Evolutionary conservation across 768 basidiomycete species (phyloP), one percentile per base, ranked within the genome.

Genomic region (Amanita pallidorosea): DNA sequence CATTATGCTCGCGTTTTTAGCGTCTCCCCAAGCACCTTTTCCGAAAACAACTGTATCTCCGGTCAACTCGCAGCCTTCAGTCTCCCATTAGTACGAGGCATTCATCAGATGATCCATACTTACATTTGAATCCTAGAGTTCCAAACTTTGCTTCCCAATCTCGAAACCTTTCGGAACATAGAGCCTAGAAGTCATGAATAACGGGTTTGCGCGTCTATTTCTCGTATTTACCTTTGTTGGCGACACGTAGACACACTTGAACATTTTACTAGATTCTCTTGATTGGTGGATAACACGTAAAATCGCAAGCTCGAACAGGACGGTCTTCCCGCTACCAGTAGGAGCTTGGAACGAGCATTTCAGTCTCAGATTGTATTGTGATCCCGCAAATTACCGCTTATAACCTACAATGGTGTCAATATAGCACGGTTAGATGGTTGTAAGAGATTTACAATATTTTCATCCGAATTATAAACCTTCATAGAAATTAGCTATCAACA

Each of bases 251-350:
- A 99, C 80, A 55, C 85, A 86, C 67, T 88, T 90, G 2, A 64
- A 58, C n/a, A 63, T 54, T 23, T 67, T 62, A 23, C 62, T 64
- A 9, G 56, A 61, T 25, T 63, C 62, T 45, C 65, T 58, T 7
- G 70, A 65, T 45, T 75, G 65, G 46, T 69, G 68, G 27, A 91
- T 65, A 71, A 89, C 75, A 29, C 80, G 79, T 46, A 98, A 79
- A 49, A 97, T 87, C 2, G 88, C 80, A 12, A 99, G 69, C 61
- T 99, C 96, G 57, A 98, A 99, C 25, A 98, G 67, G 7, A 87
- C 90, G 0, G 96, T 99, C 66, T 98, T 98, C 25, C 96, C 96
- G 46, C 90, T 89, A 25, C 94, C 92, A 12, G 96, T 98, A 0
- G 96, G 96, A 2, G 95, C 94, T 91, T 45, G 25, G 35, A 33